A percentile compares a stretch with the other conserved stretches of the same genome.
Conservation (phyloP, 192 early-diverging fungal species). For the Podila epicladia region DNA sequence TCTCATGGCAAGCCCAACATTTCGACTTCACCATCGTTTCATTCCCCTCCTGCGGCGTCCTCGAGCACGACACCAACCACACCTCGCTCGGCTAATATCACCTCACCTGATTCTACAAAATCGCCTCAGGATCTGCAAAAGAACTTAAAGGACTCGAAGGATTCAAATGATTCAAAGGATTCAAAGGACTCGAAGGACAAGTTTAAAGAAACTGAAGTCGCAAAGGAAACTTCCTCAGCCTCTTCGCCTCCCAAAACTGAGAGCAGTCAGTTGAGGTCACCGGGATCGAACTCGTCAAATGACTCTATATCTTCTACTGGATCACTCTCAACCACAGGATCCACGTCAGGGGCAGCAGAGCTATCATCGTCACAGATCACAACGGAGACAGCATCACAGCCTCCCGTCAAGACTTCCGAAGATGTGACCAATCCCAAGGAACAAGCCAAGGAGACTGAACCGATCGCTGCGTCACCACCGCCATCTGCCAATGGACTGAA, state of each 20-base stretch:
- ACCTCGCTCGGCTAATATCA: not conserved
- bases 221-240: slow-evolving; percentile 2
- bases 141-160: too few relatives aligned
- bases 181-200: not conserved
- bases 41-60: not conserved
- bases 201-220: not conserved
- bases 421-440: not conserved
- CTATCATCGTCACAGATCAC: not conserved
- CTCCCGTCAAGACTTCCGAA: not conserved
- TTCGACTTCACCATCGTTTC: slow-evolving; percentile 3
- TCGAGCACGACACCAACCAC: not conserved
- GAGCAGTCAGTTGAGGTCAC: not conserved
- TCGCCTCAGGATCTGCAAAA: not conserved
- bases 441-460: not conserved
- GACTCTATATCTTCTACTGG: slow-evolving; percentile 6
- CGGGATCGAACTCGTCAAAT: not conserved
- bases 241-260: not conserved
- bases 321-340: slow-evolving; percentile 17
- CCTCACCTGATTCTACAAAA: not conserved
- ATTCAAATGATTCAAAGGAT: too few relatives aligned
- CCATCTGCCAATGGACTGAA: not conserved
- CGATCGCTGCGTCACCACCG: not conserved
- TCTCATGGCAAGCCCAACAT: slow-evolving; percentile 1
- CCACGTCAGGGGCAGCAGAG: not conserved
- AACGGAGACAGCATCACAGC: not conserved